A percentile compares a stretch with the other conserved stretches of the same genome.
Evolutionary conservation across 2,329 filamentous ascomycete genomes (phyloP).

Genomic region (Drechslera avenae): DNA sequence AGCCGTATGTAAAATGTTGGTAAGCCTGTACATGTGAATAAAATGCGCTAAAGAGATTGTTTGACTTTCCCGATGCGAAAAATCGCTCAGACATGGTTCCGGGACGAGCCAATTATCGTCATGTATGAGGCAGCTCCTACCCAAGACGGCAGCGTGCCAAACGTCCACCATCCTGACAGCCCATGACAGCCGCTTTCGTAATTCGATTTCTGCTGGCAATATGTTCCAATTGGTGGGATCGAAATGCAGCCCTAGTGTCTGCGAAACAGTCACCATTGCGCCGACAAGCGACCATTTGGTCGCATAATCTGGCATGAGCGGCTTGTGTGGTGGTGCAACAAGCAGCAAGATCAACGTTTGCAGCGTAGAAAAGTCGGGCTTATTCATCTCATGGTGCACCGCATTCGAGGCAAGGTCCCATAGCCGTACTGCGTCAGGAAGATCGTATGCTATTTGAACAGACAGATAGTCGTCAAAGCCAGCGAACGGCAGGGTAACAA

Average conservation of each 20-base stretch:
- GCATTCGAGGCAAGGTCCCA: neutral
- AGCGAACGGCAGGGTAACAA: neutral
- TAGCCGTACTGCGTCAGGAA: neutral
- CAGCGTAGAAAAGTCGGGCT: neutral
- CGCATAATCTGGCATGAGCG: slow-evolving; percentile 2
- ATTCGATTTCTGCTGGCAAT: neutral
- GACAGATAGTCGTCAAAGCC: slow-evolving; percentile 2
- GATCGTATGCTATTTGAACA: slow-evolving; percentile 2
- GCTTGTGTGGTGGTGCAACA: neutral
- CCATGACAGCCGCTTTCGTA: neutral
- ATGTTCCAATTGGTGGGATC: neutral
- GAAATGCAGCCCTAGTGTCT: slow-evolving; percentile 1
- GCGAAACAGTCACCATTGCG: neutral
- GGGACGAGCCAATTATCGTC: neutral
- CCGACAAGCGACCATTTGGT: slow-evolving; percentile 5
- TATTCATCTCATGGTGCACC: neutral
- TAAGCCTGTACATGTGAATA: slow-evolving; percentile 1
- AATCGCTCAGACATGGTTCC: neutral
- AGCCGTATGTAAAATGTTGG: neutral
- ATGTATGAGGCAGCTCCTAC: slow-evolving; percentile 1
- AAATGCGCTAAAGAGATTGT: neutral
- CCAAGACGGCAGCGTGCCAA: slow-evolving; percentile 2
- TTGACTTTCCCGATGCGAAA: neutral
- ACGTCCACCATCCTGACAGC: slow-evolving; percentile 1
- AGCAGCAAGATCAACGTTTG: neutral